phyloP scores from a whole-genome alignment of 129 eudicot species.

The Calendula officinalis region DNA sequence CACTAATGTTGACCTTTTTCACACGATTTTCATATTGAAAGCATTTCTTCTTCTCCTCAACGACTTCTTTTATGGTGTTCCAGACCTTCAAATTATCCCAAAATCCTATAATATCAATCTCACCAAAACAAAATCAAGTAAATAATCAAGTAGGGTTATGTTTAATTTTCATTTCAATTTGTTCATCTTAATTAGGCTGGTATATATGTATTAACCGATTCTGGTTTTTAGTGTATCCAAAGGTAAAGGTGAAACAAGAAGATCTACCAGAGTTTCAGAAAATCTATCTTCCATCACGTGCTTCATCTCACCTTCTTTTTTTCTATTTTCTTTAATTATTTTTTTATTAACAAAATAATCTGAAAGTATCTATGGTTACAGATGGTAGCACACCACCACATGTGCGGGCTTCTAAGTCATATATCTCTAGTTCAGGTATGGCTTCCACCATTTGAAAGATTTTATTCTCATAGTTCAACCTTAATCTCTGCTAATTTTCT shows the following conservation, averaged over 20 bases:
- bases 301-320: neutral
- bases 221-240: constrained; percentile 66
- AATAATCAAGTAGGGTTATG: constrained; percentile 10
- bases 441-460: constrained; percentile 24
- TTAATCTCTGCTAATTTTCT: constrained; percentile 6
- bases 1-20: constrained; percentile 6
- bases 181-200: neutral
- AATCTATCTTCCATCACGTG: constrained; percentile 43
- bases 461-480: constrained; percentile 1
- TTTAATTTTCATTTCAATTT: neutral
- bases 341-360: neutral
- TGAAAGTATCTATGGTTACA: constrained; percentile 8
- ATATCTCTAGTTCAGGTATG: constrained; percentile 30
- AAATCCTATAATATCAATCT: neutral
- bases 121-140: neutral
- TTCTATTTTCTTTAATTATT: neutral
- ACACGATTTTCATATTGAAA: constrained; percentile 23
- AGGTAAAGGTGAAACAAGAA: constrained; percentile 64
- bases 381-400: constrained; percentile 38
- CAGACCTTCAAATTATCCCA: neutral
- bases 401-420: constrained; percentile 38
- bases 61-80: neutral
- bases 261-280: constrained; percentile 36
- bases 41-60: neutral
- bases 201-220: neutral